These are phyloP conservation scores for Leccinum disarticulatum DNA, from an alignment of 768 basidiomycete species.

Conservation along the genomic window DNA sequence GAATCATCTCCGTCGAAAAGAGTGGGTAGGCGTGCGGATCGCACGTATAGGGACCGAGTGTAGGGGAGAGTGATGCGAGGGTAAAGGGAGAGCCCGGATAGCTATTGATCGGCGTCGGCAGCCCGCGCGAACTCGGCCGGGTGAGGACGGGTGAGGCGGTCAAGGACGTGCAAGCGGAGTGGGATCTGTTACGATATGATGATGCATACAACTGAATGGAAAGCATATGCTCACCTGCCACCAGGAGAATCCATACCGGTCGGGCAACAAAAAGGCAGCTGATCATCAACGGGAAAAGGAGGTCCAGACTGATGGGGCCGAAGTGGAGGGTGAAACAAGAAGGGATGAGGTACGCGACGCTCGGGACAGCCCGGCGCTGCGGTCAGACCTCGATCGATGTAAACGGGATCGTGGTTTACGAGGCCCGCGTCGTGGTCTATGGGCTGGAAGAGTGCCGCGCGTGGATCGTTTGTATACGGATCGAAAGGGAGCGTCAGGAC, in stretches of 20 bases:
- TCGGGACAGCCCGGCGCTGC: background rate
- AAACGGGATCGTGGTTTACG: background rate
- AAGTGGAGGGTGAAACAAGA: background rate
- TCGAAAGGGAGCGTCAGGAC: slow-evolving; percentile 1
- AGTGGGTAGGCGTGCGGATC: background rate
- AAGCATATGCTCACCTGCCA: background rate
- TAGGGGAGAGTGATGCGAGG: background rate
- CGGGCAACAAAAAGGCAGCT: background rate
- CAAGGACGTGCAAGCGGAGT: slow-evolving; percentile 7
- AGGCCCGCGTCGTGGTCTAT: background rate
- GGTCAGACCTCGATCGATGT: background rate
- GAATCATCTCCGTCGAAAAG: background rate
- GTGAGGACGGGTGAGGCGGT: slow-evolving; percentile 7
- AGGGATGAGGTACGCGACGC: background rate
- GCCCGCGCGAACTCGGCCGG: background rate
- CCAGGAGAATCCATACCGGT: background rate
- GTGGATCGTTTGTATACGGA: slow-evolving; percentile 50
- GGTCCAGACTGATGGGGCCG: background rate
- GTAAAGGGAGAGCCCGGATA: slow-evolving; percentile 1
- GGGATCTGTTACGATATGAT: background rate
- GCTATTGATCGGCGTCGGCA: slow-evolving; percentile 5
- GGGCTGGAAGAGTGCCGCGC: slow-evolving; percentile 32
- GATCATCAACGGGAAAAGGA: background rate
- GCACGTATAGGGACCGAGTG: background rate
- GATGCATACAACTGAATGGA: background rate